Evolutionary conservation across 108 stramenopile genomes (phyloP), one percentile per base, ranked within the genome.

Genomic region (Nitzschia sp.): DNA sequence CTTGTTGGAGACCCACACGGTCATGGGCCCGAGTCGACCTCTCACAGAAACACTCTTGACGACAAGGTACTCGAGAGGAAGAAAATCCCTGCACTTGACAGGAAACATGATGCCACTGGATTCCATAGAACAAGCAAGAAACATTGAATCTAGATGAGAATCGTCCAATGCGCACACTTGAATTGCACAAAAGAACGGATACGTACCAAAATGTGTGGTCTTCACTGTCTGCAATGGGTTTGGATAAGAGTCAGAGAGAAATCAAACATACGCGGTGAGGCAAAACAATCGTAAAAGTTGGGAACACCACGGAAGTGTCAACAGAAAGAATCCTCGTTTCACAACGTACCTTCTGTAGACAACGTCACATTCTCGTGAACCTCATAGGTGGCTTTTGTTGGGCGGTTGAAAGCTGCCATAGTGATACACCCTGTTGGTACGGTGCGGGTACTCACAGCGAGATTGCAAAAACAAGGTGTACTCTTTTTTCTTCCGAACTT

Each of bases 141-240:
- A 48, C 3, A 48, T 17, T 15, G n/a, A 48, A 48, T 48, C 46
- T 15, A 5, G 6, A 6, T 15, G 46, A 48, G n/a, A 48, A 48
- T 48, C 17, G 46, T 48, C 17, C 46, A 48, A 5, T 34, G 3
- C 29, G 5, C 1, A 34, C 29, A 3, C 29, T 17, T 5, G 6
- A 48, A 48, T 5, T 17, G 17, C 10, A 63, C 14, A 22, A 24
- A 51, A 52, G 26, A 24, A 21, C 26, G 22, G 21, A 7, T 34
- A 44, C 65, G 41, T 52, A 91, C 86, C 88, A 94, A 70, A 94
- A 94, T 0, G 92, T 91, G 59, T 94, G 92, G 80, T 94, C 92
- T 68, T 94, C 92, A 58, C 86, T 85, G 68, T 94, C 92, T 87
- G 60, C n/a, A 14, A 53, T 21, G 15, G 50, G 14, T 66, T 46